Base-by-base conservation (phyloP, 2,329 filamentous ascomycete species). In the Aspergillus fumigatus region DNA sequence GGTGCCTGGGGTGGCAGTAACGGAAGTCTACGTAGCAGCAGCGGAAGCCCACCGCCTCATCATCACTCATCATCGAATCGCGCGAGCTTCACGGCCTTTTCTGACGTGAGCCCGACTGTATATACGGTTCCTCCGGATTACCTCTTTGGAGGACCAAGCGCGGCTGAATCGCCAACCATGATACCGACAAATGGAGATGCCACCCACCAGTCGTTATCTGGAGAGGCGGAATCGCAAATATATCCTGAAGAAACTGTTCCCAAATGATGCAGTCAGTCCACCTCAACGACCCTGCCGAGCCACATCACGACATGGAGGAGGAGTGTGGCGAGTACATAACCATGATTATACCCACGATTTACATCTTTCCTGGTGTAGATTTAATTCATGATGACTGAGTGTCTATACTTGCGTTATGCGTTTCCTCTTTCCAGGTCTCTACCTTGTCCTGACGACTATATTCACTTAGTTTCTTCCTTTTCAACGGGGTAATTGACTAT, bases 1-100 rank as follows among this genome's bases (percentile, higher is more conserved):
- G 86, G 84, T 51, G 88, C 91, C 0, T 96, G 90, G 84, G 90
- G 90, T 25, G 88, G 89, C 4, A 94, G 90, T 56, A 88, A 90
- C 65, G 85, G 82, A 1, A 93, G 89, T 65, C 74, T 92, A 5
- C 79, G 80, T 52, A 88, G 83, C 61, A 72, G 73, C 59, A 72
- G 72, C 23, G 71, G 69, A 48, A 78, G 75, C 55, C 73, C 74
- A 47, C 77, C 76, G 19, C 75, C 76, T 2, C 66, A 75, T 55
- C 67, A 70, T 54, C 53, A 70, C 49, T 54, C 69, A 23, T 57
- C 67, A 11, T 70, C 73, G 17, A 68, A 72, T 45, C 71, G 71
- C 25, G 69, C 64, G 21, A 74, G 70, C 55, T 73, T 74, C 55
- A 66, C 67, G 21, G 69, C 59, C 8, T 62, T 73, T 14, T 71